Percentiles rank a stretch among this genome's conserved stretches.
Evolutionary conservation across 139 green algal genomes (phyloP).

Genomic region (Chlamydomonas urium): DNA sequence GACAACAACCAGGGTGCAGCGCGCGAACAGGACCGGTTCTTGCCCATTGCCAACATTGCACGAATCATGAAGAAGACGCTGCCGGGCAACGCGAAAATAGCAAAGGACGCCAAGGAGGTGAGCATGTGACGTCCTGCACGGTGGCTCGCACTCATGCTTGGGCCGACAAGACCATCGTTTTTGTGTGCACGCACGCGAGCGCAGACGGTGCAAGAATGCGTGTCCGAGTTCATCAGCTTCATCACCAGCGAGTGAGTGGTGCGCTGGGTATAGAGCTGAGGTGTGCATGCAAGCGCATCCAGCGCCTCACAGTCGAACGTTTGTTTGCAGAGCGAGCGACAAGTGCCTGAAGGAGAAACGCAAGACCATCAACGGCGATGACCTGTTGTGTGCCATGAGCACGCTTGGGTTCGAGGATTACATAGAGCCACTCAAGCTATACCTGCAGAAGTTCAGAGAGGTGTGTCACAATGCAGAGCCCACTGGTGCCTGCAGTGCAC

Average conservation of each 20-base stretch:
- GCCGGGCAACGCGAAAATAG: slow-evolving; percentile 92
- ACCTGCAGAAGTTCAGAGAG: slow-evolving; percentile 94
- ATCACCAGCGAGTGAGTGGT: slow-evolving; percentile 94
- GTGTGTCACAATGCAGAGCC: slow-evolving; percentile 10
- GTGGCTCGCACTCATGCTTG: too few relatives aligned
- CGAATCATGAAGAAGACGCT: slow-evolving; percentile 98
- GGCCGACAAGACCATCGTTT: too few relatives aligned
- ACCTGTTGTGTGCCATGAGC: slow-evolving; percentile 96
- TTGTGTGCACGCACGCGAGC: neutral
- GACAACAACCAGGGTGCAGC: neutral
- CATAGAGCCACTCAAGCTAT: slow-evolving; percentile 92
- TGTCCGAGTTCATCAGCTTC: slow-evolving; percentile 99
- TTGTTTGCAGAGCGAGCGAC: slow-evolving; percentile 86
- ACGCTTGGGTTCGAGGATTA: slow-evolving; percentile 98
- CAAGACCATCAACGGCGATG: slow-evolving; percentile 99
- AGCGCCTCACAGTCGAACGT: too few relatives aligned
- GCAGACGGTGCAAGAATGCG: slow-evolving; percentile 94
- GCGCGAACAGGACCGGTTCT: slow-evolving; percentile 47
- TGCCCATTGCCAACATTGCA: slow-evolving; percentile 98
- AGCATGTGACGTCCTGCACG: too few relatives aligned
- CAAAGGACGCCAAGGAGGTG: slow-evolving; percentile 99
- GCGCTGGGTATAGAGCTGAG: too few relatives aligned
- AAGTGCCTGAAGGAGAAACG: slow-evolving; percentile 97
- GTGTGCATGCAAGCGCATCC: too few relatives aligned
- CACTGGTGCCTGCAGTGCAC: neutral